Conservation (phyloP, 1,139 yeast species). For the Debaryomyces udenii region DNA sequence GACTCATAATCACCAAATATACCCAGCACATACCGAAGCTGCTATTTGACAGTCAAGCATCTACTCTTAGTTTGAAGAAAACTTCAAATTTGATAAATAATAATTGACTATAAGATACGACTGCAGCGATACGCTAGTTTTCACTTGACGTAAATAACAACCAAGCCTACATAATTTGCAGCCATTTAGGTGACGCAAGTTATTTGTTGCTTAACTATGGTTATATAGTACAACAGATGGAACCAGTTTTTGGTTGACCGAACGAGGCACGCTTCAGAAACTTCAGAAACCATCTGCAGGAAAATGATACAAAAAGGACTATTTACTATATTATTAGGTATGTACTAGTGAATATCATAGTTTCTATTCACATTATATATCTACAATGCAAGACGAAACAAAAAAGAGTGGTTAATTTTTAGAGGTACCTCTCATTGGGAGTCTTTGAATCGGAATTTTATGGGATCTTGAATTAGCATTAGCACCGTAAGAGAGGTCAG, state of each 20-base stretch:
- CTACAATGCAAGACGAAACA: too few relatives aligned
- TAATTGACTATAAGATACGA: neutral
- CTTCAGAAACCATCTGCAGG: too few relatives aligned
- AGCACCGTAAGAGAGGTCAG: constrained; percentile 52
- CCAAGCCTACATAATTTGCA: constrained; percentile 16
- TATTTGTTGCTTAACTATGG: constrained; percentile 6
- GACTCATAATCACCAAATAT: too few relatives aligned
- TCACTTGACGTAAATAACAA: neutral
- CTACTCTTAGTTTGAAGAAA: too few relatives aligned
- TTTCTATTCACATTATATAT: too few relatives aligned
- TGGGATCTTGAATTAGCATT: constrained; percentile 33
- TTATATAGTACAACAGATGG: neutral
- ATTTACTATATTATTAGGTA: too few relatives aligned
- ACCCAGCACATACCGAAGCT: too few relatives aligned
- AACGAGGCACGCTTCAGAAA: neutral
- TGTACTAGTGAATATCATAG: too few relatives aligned
- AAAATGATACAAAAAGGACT: too few relatives aligned
- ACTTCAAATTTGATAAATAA: neutral
- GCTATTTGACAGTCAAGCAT: too few relatives aligned
- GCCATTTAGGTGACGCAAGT: constrained; percentile 15
- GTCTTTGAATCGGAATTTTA: constrained; percentile 29
- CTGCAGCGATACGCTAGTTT: neutral
- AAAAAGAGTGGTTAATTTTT: too few relatives aligned
- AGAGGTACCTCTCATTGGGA: constrained; percentile 22
- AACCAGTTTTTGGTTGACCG: neutral